These are phyloP conservation scores for Yamadazyma trypodendri DNA, from an alignment of 1,139 yeast genomes.

Conservation along the genomic window DNA sequence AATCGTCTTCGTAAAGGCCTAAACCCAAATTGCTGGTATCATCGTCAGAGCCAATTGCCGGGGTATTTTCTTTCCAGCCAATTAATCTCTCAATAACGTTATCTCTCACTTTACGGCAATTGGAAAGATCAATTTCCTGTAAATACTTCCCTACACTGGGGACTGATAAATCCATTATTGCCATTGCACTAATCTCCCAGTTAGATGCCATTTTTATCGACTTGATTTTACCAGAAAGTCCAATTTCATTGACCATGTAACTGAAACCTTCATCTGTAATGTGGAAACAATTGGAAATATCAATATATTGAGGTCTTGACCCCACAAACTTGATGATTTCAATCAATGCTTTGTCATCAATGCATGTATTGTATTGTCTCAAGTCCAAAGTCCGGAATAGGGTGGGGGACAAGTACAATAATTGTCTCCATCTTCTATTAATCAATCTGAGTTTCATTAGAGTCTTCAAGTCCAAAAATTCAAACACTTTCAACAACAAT, in stretches of 20 bases:
- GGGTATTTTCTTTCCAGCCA: constrained; percentile 44
- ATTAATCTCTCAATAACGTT: constrained; percentile 65
- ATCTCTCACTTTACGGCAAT: constrained; percentile 73
- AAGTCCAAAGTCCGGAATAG: constrained; percentile 53
- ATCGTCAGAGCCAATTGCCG: constrained; percentile 8
- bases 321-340: constrained; percentile 71
- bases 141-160: constrained; percentile 61
- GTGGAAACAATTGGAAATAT: constrained; percentile 73
- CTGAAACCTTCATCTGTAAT: constrained; percentile 74
- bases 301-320: constrained; percentile 57
- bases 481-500: constrained; percentile 51
- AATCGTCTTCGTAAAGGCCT: constrained; percentile 5
- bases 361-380: constrained; percentile 56
- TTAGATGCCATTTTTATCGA: constrained; percentile 62
- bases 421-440: constrained; percentile 65
- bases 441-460: constrained; percentile 57
- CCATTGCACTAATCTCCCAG: constrained; percentile 80
- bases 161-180: constrained; percentile 72
- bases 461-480: constrained; percentile 50
- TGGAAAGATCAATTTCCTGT: constrained; percentile 62
- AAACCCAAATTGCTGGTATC: constrained; percentile 1
- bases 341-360: constrained; percentile 56
- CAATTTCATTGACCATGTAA: constrained; percentile 68
- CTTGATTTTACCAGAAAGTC: constrained; percentile 58
- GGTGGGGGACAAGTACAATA: constrained; percentile 55